Evolutionary conservation across 78 protist genomes (phyloP).

Genomic region (Dictyostelium discoideum): dicty_2.7 NC_007088.5:1283501-1284000

Average conservation of each 20-base stretch:
- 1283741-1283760: not conserved
- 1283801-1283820: not conserved
- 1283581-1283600: not conserved
- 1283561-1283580: too few relatives aligned
- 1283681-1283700: too few relatives aligned
- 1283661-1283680: too few relatives aligned
- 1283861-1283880: slow-evolving; percentile 14
- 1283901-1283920: slow-evolving; percentile 70
- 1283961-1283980: slow-evolving; percentile 16
- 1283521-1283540: not conserved
- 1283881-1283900: slow-evolving; percentile 39
- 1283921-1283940: not conserved
- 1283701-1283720: too few relatives aligned
- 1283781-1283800: too few relatives aligned
- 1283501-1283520: not conserved
- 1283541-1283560: too few relatives aligned
- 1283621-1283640: not conserved
- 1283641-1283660: not conserved
- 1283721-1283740: not conserved
- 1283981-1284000: slow-evolving; percentile 28
- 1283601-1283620: not conserved
- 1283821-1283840: not conserved
- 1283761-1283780: too few relatives aligned
- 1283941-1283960: slow-evolving; percentile 79
- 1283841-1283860: too few relatives aligned